Evolutionary conservation across 352 stramenopile species (phyloP).

Genomic region (Globisporangium polare): DNA sequence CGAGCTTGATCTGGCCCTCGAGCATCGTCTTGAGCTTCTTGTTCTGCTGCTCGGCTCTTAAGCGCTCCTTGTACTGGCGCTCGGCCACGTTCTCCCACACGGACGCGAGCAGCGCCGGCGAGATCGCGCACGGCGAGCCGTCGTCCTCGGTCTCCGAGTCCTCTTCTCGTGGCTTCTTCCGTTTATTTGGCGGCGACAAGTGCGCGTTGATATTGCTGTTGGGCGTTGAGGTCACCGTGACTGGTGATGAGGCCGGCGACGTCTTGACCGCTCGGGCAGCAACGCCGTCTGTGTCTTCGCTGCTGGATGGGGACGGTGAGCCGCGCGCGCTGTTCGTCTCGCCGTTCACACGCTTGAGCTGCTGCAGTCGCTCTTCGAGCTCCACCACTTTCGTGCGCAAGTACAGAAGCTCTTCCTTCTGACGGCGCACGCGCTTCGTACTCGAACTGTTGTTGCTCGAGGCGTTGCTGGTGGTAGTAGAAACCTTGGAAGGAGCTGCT

Average conservation of each 20-base stretch:
- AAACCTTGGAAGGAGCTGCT: neutral
- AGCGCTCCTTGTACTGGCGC: constrained; percentile 20
- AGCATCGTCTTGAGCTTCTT: constrained; percentile 26
- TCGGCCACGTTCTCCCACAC: constrained; percentile 30
- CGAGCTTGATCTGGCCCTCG: constrained; percentile 25
- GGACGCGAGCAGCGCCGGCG: constrained; percentile 13
- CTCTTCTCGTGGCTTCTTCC: constrained; percentile 2
- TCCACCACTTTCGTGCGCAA: constrained; percentile 20
- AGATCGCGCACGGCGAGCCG: constrained; percentile 19
- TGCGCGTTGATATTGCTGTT: neutral
- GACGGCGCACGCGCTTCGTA: constrained; percentile 18
- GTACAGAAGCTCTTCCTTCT: constrained; percentile 22
- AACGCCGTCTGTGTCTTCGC: neutral
- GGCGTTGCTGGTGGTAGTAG: neutral
- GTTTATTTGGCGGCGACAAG: neutral
- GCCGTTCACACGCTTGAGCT: constrained; percentile 17
- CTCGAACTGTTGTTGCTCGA: constrained; percentile 15
- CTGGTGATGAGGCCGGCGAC: neutral
- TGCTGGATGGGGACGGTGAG: constrained; percentile 5
- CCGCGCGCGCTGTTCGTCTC: constrained; percentile 3
- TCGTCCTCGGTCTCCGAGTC: constrained; percentile 1
- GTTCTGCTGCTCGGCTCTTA: constrained; percentile 28
- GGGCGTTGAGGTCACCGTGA: neutral
- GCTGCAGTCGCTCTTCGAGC: constrained; percentile 16
- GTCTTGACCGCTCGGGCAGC: neutral